Percentiles rank a stretch among this genome's conserved stretches.
phyloP scores from a whole-genome alignment of 164 flowering plant genomes.

The Stephania japonica region DNA sequence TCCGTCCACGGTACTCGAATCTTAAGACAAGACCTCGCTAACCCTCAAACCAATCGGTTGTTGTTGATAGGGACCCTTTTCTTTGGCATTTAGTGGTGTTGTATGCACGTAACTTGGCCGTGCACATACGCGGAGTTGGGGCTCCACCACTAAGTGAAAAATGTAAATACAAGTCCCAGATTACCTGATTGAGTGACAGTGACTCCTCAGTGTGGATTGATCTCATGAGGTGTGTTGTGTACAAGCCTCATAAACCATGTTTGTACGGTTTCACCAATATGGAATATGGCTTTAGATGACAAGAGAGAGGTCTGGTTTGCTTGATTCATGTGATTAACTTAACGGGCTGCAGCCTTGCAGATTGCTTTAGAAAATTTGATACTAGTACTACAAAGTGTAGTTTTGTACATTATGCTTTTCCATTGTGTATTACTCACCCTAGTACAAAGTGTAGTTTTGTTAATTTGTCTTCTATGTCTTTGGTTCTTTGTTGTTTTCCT shows the following conservation, averaged over 20 bases:
- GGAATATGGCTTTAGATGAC: not conserved
- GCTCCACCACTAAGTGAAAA: not conserved
- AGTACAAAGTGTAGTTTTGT: not conserved
- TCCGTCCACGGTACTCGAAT: too few species aligned
- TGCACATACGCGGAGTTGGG: slow-evolving; percentile 3
- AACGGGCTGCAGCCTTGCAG: not conserved
- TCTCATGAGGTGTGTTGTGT: not conserved
- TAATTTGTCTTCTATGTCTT: not conserved
- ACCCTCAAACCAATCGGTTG: too few species aligned
- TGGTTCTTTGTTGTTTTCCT: slow-evolving; percentile 4
- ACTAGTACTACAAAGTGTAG: not conserved
- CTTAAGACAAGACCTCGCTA: too few species aligned
- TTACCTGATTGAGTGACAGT: not conserved
- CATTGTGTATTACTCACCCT: not conserved
- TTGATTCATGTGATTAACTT: not conserved
- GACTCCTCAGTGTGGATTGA: not conserved
- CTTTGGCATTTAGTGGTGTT: not conserved
- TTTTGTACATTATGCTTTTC: not conserved
- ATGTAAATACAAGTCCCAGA: not conserved
- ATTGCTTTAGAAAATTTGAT: not conserved
- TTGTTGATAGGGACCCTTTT: not conserved
- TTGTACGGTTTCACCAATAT: not conserved
- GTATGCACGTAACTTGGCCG: not conserved
- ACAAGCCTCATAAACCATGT: not conserved
- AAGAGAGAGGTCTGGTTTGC: not conserved